These are phyloP conservation scores for Oryza glaberrima DNA, from an alignment of 176 grass and related monocot genomes.

Conservation along the genomic window DNA sequence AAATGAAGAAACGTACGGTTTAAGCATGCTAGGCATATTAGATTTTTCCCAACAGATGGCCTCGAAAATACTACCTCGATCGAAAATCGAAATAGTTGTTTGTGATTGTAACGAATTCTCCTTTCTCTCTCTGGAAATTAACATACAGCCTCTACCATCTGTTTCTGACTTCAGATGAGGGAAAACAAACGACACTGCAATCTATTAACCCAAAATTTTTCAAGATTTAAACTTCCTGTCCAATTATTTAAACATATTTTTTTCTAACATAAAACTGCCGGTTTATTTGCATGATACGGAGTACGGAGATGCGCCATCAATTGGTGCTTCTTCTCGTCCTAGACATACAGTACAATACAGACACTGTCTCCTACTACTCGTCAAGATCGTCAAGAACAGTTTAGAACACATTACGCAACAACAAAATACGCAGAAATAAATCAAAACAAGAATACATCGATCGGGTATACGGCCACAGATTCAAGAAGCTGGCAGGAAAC, in stretches of 20 bases:
- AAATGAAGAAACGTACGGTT: conserved; percentile 27
- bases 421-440: neutral
- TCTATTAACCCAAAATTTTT: conserved; percentile 14
- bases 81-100: neutral
- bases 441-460: neutral
- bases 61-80: neutral
- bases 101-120: neutral
- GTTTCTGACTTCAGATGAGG: neutral
- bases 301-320: conserved; percentile 20
- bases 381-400: conserved; percentile 15
- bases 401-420: neutral
- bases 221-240: conserved; percentile 2
- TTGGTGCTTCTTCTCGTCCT: neutral
- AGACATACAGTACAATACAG: conserved; percentile 24
- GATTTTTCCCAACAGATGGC: neutral
- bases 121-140: neutral
- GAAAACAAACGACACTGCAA: neutral
- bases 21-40: conserved; percentile 16
- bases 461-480: conserved; percentile 15
- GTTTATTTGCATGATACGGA: neutral
- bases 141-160: neutral
- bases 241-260: neutral
- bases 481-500: conserved; percentile 18
- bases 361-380: neutral
- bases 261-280: neutral